Evolutionary conservation across 352 stramenopile genomes (phyloP).

Genomic region (Globisporangium sylvaticum): DNA sequence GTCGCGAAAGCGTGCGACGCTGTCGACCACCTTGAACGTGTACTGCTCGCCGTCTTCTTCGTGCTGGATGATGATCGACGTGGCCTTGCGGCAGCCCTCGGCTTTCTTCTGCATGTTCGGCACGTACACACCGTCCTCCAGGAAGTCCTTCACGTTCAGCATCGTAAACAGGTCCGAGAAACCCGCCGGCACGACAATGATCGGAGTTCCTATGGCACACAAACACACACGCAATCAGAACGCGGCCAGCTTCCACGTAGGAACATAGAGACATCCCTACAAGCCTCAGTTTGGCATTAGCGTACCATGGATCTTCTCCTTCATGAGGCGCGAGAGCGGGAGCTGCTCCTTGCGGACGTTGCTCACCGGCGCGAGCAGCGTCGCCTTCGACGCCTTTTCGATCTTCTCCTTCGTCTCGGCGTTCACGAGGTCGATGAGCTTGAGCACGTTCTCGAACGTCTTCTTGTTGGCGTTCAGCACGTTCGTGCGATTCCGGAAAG

Average conservation of each 20-base stretch:
- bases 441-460: conserved; percentile 80
- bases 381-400: conserved; percentile 74
- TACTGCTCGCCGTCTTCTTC: conserved; percentile 78
- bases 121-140: conserved; percentile 79
- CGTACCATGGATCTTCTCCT: conserved; percentile 71
- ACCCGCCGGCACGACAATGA: conserved; percentile 88
- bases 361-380: conserved; percentile 39
- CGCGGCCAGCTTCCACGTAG: not conserved
- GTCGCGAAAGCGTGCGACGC: conserved; percentile 73
- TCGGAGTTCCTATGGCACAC: conserved; percentile 58
- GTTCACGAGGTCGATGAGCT: conserved; percentile 76
- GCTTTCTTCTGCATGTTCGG: conserved; percentile 85
- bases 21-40: conserved; percentile 89
- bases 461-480: conserved; percentile 77
- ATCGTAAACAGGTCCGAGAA: conserved; percentile 88
- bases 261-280: not conserved
- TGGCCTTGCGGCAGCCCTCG: conserved; percentile 73
- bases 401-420: conserved; percentile 86
- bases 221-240: not conserved
- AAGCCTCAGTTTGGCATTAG: not conserved
- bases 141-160: conserved; percentile 87
- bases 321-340: conserved; percentile 60
- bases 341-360: conserved; percentile 56
- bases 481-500: conserved; percentile 58
- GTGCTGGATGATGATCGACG: conserved; percentile 80